Base-by-base conservation (phyloP, 176 grass and related monocot species). In the Carex myosuroides region DNA sequence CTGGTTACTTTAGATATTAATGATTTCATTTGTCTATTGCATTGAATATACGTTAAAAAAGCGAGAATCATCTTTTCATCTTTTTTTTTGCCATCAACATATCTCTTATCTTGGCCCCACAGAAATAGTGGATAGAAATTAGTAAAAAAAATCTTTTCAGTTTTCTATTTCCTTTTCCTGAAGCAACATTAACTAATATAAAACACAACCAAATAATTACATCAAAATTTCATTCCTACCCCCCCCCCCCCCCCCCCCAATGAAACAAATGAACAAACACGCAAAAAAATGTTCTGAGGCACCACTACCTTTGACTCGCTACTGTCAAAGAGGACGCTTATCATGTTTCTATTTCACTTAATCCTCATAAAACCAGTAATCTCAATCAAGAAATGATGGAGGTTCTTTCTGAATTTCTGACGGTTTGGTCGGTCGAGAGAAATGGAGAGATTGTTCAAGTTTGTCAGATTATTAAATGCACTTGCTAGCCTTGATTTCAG, bases 401-500 rank as follows among this genome's bases (percentile, higher is more conserved):
- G 88, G 59, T 93, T 98, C 89, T 93, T 98, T 82, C 96, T 93
- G 55, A 98, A 98, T 64, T 82, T 98, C 80, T 90, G 91, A 48
- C 91, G 92, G 60, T 95, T 95, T 56, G 84, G 88, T 12, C 96
- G 82, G 52, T 98, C 91, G 2, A 98, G 96, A 3, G 85, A 89
- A 56, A 80, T 86, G 37, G 89, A 86, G 72, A 98, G 96, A 79
- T 93, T 86, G 81, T 95, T 95, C 4, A 86, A 90, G 33, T 87
- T 95, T 21, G 90, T 95, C 48, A 98, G 91, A 77, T 85, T 89
- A 89, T 93, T 88, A 80, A 93, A 95, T 53, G 96, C 92, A 68
- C 60, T 90, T 82, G 88, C 89, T 26, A 98, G 86, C 83, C 93
- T 95, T 72, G 89, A 88, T 90, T 87, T 95, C 80, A 95, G 55